Conservation (phyloP, 257 asterid species). For the Gentiana straminea region DNA sequence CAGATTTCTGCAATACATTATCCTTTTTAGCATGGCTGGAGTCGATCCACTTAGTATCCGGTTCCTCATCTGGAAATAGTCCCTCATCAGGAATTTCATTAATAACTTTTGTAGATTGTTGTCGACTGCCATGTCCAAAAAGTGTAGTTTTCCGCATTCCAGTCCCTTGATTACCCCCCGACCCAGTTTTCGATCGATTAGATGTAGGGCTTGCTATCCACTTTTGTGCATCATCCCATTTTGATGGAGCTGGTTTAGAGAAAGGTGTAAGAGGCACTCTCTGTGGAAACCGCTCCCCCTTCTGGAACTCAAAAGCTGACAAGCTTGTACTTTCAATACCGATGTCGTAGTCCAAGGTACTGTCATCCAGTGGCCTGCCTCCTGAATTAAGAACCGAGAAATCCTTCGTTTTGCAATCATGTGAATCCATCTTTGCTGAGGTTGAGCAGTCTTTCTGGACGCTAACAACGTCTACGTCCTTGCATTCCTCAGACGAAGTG, state of each 20-base stretch:
- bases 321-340: conserved; percentile 16
- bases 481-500: conserved; percentile 19
- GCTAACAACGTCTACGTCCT: conserved; percentile 31
- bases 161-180: conserved; percentile 18
- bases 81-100: conserved; percentile 27
- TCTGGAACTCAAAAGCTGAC: conserved; percentile 27
- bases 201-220: conserved; percentile 38
- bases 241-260: conserved; percentile 31
- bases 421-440: conserved; percentile 9
- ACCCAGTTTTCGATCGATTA: conserved; percentile 15
- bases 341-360: conserved; percentile 17
- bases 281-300: conserved; percentile 22
- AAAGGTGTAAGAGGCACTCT: conserved; percentile 26
- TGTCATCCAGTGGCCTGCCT: conserved; percentile 19
- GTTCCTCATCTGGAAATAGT: conserved; percentile 23
- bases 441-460: conserved; percentile 19
- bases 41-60: conserved; percentile 31
- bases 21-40: conserved; percentile 21
- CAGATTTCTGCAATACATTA: conserved; percentile 22
- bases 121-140: conserved; percentile 19
- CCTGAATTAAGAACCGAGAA: conserved; percentile 15
- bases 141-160: conserved; percentile 21
- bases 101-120: conserved; percentile 17
- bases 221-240: conserved; percentile 39
- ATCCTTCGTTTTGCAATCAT: conserved; percentile 23